These are phyloP conservation scores for Mimosa pudica DNA, from an alignment of 306 rosid species.

Conservation along the genomic window DNA sequence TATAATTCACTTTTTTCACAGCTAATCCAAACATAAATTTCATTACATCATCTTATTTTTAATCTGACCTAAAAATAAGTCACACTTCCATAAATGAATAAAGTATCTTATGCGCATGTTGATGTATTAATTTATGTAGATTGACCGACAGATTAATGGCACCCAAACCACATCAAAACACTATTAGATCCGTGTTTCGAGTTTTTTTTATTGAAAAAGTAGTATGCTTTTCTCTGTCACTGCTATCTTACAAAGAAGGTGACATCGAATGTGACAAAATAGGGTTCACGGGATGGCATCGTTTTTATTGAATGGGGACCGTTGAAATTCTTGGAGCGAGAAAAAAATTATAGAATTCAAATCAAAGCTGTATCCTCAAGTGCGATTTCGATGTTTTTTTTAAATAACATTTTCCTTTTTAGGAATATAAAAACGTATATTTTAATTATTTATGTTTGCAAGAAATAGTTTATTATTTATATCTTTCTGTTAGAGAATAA, in stretches of 20 bases:
- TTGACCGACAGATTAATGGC: neutral
- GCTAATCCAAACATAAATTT: too few relatives aligned
- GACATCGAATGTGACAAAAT: constrained; percentile 4
- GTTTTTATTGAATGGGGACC: neutral
- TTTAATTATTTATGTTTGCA: too few relatives aligned
- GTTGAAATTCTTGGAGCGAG: neutral
- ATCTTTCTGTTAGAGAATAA: neutral
- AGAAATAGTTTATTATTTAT: too few relatives aligned
- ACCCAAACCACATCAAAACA: neutral
- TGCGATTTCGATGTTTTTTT: neutral
- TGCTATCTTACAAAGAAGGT: neutral
- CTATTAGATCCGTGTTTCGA: neutral
- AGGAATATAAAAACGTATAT: neutral
- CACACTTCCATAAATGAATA: too few relatives aligned
- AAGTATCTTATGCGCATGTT: neutral
- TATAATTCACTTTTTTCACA: too few relatives aligned
- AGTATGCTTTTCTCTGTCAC: neutral
- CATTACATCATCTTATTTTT: too few relatives aligned
- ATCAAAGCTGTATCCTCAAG: neutral
- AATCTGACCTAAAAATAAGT: too few relatives aligned
- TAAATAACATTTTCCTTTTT: neutral
- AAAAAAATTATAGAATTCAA: neutral
- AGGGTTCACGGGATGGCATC: constrained; percentile 29
- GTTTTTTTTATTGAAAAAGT: neutral
- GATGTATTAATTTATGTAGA: neutral